Conservation (phyloP, 495 filamentous ascomycete species). For the Hypoxylon rickii region DNA sequence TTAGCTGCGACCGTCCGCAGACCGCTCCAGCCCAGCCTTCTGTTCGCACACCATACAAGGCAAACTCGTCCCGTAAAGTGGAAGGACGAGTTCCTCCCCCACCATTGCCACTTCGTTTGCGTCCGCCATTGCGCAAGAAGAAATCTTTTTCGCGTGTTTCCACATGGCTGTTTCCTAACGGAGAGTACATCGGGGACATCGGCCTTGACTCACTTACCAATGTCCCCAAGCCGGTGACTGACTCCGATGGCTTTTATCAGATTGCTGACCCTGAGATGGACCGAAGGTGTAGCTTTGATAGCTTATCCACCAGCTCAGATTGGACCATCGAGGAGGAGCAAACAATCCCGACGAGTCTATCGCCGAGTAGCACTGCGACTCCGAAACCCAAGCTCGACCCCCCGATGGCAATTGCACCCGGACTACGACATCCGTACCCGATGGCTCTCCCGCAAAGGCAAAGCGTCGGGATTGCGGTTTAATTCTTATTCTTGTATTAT, state of each 20-base stretch:
- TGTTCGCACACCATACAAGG: constrained; percentile 27
- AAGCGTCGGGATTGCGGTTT: constrained; percentile 54
- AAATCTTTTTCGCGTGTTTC: constrained; percentile 62
- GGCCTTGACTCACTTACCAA: constrained; percentile 54
- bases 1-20: constrained; percentile 46
- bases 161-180: constrained; percentile 55
- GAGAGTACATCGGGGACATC: constrained; percentile 41
- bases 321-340: constrained; percentile 47
- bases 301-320: constrained; percentile 46
- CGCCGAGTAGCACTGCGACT: constrained; percentile 47
- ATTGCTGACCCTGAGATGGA: constrained; percentile 41
- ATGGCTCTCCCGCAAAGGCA: constrained; percentile 39
- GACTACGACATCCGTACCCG: constrained; percentile 35
- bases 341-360: constrained; percentile 49
- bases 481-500: constrained; percentile 33
- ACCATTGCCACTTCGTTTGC: constrained; percentile 56
- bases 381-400: constrained; percentile 37
- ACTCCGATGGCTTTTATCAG: constrained; percentile 59
- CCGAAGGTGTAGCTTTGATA: constrained; percentile 44
- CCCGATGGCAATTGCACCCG: constrained; percentile 28
- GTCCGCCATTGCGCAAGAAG: constrained; percentile 58
- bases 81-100: constrained; percentile 51
- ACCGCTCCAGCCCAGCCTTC: constrained; percentile 39
- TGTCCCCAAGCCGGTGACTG: constrained; percentile 49
- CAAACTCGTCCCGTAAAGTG: constrained; percentile 36